Evolutionary conservation across 371 early-diverging fungal species (phyloP).

Genomic region (Apophysomyces sp.): DNA sequence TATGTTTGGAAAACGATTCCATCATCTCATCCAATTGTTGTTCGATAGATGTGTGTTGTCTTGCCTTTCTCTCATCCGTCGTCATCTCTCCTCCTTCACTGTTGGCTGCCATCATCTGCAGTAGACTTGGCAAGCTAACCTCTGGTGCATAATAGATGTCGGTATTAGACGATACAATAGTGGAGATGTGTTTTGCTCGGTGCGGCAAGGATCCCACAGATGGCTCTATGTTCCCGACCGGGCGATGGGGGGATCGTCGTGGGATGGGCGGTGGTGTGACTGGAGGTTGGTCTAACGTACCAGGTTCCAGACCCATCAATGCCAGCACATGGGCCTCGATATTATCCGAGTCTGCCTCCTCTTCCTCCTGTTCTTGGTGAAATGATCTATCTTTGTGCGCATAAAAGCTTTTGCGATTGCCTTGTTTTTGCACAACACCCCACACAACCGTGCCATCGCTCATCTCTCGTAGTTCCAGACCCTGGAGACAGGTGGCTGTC

Average conservation of each 20-base stretch:
- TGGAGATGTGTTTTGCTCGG: slow-evolving; percentile 15
- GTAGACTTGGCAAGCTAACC: slow-evolving; percentile 30
- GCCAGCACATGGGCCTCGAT: slow-evolving; percentile 8
- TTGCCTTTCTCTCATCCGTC: background rate
- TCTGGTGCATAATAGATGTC: slow-evolving; percentile 43
- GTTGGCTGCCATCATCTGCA: slow-evolving; percentile 36
- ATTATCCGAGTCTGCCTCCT: slow-evolving; percentile 9
- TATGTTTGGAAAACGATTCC: slow-evolving; percentile 7
- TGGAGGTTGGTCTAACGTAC: background rate
- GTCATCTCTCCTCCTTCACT: slow-evolving; percentile 1
- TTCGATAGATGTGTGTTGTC: slow-evolving; percentile 23
- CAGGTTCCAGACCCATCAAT: slow-evolving; percentile 8
- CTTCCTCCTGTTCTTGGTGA: slow-evolving; percentile 4
- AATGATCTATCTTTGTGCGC: slow-evolving; percentile 7
- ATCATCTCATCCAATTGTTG: slow-evolving; percentile 42
- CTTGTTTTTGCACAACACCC: slow-evolving; percentile 41
- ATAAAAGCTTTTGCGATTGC: slow-evolving; percentile 31
- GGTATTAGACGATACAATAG: slow-evolving; percentile 16
- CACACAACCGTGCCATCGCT: slow-evolving; percentile 48
- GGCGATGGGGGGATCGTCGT: slow-evolving; percentile 37
- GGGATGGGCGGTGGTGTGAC: slow-evolving; percentile 36
- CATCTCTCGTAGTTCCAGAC: slow-evolving; percentile 50
- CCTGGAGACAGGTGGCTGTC: slow-evolving; percentile 19
- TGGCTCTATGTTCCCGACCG: slow-evolving; percentile 10
- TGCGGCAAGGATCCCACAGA: slow-evolving; percentile 3